Conservation (phyloP, 371 early-diverging fungal genomes). For the Amoeboaphelidium protococcarum region DNA sequence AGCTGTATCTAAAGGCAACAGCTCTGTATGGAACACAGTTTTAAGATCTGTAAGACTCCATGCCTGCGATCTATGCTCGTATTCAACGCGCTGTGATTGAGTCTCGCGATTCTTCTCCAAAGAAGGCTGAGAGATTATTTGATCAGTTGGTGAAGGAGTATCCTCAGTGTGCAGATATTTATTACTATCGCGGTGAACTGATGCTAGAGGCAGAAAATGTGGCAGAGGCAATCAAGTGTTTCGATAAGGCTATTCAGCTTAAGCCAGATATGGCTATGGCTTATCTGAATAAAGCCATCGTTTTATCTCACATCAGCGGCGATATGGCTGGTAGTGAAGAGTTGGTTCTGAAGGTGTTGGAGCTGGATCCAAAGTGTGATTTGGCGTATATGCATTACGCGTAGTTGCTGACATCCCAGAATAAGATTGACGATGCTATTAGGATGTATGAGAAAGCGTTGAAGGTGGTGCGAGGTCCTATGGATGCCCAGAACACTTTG, state of each 20-base stretch:
- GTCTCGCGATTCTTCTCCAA: background rate
- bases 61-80: background rate
- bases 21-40: background rate
- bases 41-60: too few relatives aligned
- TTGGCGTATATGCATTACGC: conserved; percentile 73
- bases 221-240: conserved; percentile 21
- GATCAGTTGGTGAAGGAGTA: conserved; percentile 48
- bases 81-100: background rate
- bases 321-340: conserved; percentile 44
- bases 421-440: conserved; percentile 55
- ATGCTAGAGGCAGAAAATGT: conserved; percentile 56
- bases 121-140: conserved; percentile 15
- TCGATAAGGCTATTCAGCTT: conserved; percentile 43
- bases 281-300: conserved; percentile 20
- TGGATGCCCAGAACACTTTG: background rate
- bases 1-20: background rate
- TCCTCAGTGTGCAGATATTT: conserved; percentile 55
- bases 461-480: background rate
- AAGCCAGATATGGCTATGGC: conserved; percentile 38
- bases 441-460: conserved; percentile 41
- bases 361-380: conserved; percentile 77
- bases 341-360: conserved; percentile 49
- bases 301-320: conserved; percentile 48
- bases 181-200: conserved; percentile 87
- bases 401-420: conserved; percentile 60